Conservation (phyloP, 2,329 filamentous ascomycete genomes). For the Colletotrichum phormii region DNA sequence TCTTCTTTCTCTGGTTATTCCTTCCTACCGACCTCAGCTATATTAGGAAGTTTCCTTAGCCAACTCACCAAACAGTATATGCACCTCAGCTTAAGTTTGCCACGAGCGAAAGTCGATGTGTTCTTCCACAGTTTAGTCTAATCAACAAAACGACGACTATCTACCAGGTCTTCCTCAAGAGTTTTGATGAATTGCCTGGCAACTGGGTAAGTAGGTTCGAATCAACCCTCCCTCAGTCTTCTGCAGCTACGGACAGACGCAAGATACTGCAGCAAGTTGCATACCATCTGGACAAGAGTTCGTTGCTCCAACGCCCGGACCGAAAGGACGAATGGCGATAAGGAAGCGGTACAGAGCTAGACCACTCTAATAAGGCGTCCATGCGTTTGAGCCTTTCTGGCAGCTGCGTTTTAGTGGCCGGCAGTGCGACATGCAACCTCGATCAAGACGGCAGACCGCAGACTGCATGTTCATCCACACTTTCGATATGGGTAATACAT, state of each 20-base stretch:
- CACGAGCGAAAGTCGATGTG: no score
- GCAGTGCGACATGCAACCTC: neutral
- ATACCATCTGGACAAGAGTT: conserved; percentile 12
- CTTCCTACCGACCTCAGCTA: no score
- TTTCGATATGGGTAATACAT: neutral
- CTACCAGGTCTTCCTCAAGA: no score
- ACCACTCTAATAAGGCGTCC: neutral
- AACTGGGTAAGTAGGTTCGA: no score
- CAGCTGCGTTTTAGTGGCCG: neutral
- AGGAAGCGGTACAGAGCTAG: neutral
- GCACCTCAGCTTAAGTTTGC: no score
- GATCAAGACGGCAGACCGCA: conserved; percentile 9
- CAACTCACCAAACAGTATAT: no score
- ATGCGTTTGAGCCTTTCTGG: conserved; percentile 10
- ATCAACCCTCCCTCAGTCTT: neutral
- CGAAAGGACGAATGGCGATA: conserved; percentile 20
- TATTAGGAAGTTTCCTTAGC: no score
- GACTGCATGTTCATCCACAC: conserved; percentile 29
- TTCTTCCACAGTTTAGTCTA: no score
- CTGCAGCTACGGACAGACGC: neutral
- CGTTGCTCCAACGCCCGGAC: conserved; percentile 12
- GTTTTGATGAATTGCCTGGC: no score
- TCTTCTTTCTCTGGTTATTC: neutral
- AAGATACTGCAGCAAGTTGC: conserved; percentile 6
- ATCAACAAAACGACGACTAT: no score